Base-by-base conservation (phyloP, 1,284 basidiomycete species). In the Cryptococcus sp. region DNA sequence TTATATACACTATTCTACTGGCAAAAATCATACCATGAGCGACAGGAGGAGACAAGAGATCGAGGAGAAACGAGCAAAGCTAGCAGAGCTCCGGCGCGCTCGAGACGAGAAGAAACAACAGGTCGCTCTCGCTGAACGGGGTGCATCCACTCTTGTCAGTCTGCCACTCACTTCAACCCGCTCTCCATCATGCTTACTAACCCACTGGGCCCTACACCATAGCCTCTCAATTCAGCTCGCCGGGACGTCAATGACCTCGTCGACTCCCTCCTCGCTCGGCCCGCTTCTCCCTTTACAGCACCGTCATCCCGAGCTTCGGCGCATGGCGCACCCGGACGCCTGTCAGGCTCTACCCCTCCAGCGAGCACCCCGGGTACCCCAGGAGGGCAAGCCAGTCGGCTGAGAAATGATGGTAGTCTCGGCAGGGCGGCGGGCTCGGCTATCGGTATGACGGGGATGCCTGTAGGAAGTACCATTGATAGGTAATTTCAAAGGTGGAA, bases 51-150 rank as follows among this genome's bases (percentile, higher is more conserved):
- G 85, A 67, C 83, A 86, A 67, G 93, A 97, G 78, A 90, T 98
- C 61, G 91, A 94, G 77, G 89, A 87, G 42, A 98, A 98, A 78
- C 82, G 87, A 58, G 85, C 86, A 7, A 93, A 92, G 76, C 85
- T 98, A 43, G 90, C 85, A 47, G 90, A 93, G 62, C 63, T 80
- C 38, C 62, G 75, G 37, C 57, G 74, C 46, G 74, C 76, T 13
- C 67, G 75, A 49, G 77, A 75, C 40, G 75, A 78, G 52, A 59
- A 75, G 28, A 60, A 65, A 53, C 65, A 67, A 46, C 64, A 65
- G 13, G 59, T 73, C 15, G 66, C 67, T n/a, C 60, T 66, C 50
- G 61, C 61, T 3, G 62, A 59, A n/a, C 56, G 18, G 48, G 46
- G 59, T 5, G 28, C 28, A 8, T 42, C 40, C 20, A 46, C 54